Evolutionary conservation across 306 rosid genomes (phyloP), one percentile per base, ranked within the genome.

Genomic region (Hylodesmum podocarpum): DNA sequence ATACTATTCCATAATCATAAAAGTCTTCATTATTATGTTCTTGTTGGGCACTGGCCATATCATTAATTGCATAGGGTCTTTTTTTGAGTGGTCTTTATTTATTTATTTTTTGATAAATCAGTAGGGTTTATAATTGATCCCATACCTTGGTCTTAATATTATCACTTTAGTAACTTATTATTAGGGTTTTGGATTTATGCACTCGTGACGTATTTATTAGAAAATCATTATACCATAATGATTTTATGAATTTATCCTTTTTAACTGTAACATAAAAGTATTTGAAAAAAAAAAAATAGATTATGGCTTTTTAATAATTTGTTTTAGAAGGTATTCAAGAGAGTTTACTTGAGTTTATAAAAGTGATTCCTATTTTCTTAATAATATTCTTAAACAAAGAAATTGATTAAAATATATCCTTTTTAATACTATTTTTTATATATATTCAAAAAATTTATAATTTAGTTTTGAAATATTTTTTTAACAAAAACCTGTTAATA

Each of bases 1-100:
- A 3, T 2, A 12, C 15, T 29, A 24, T n/a, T 27, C 55, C 29
- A 49, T 11, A 40, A 44, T 66, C 67, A 53, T 77, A 15, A 53
- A 25, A 51, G 43, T n/a, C 13, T 66, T 53, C 44, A 66, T 69
- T 57, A 57, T 68, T 58, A 41, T 69, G 70, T 55, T 55, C 16
- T 58, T 62, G 63, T 63, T 54, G 50, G 54, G 57, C 61, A 33
- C 14, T 59, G 66, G 61, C n/a, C 61, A 22, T 53, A 22, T 54
- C 72, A 71, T 72, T 41, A 39, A 50, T 72, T 22, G 34, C 19
- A 13, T 24, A 66, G 61, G 59, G 29, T 2, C 36, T 37, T 40
- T 10, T 37, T 37, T 66, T n/a, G 66, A 18, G 33, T 12, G 73
- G 47, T 64, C 41, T 71, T n/a, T n/a, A n/a, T n/a, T n/a, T n/a